These are phyloP conservation scores for Tylopilus sp. DNA, from an alignment of 1,284 basidiomycete species.

Conservation along the genomic window DNA sequence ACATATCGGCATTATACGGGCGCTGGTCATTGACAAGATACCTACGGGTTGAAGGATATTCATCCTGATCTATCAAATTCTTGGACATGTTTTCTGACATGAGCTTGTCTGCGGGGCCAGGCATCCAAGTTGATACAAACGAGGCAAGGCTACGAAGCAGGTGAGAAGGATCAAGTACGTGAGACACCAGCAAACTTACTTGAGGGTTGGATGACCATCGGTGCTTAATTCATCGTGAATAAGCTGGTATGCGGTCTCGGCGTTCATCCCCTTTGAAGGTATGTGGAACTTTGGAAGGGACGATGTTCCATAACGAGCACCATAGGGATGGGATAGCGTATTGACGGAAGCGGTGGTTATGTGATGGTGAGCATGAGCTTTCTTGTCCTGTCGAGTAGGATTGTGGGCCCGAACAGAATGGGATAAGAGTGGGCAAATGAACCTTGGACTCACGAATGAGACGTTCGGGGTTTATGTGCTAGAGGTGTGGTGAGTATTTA, in stretches of 20 bases:
- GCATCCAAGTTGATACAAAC: conserved; percentile 71
- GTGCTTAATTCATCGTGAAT: conserved; percentile 81
- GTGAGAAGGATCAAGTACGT: conserved; percentile 33
- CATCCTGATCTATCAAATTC: conserved; percentile 88
- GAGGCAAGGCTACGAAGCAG: conserved; percentile 81
- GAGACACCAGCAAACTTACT: conserved; percentile 25
- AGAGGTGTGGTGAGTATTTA: neutral
- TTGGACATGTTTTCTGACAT: conserved; percentile 84
- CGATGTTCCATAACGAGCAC: conserved; percentile 58
- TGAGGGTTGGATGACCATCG: conserved; percentile 55
- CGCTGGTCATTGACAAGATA: conserved; percentile 4
- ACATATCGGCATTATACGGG: conserved; percentile 1
- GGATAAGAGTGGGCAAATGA: conserved; percentile 4
- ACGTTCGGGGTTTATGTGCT: conserved; percentile 63
- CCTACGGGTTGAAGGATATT: conserved; percentile 81
- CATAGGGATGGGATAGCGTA: conserved; percentile 46
- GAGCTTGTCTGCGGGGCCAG: conserved; percentile 58
- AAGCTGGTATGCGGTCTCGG: conserved; percentile 68
- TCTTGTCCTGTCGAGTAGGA: conserved; percentile 42
- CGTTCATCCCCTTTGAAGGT: conserved; percentile 54
- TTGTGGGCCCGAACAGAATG: neutral
- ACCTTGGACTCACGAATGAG: conserved; percentile 56
- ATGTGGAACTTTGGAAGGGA: conserved; percentile 66
- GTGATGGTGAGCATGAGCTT: conserved; percentile 36
- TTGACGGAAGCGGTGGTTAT: conserved; percentile 37